Base-by-base conservation (phyloP, 1,284 basidiomycete species). In the Laetiporus sulphureus region DNA sequence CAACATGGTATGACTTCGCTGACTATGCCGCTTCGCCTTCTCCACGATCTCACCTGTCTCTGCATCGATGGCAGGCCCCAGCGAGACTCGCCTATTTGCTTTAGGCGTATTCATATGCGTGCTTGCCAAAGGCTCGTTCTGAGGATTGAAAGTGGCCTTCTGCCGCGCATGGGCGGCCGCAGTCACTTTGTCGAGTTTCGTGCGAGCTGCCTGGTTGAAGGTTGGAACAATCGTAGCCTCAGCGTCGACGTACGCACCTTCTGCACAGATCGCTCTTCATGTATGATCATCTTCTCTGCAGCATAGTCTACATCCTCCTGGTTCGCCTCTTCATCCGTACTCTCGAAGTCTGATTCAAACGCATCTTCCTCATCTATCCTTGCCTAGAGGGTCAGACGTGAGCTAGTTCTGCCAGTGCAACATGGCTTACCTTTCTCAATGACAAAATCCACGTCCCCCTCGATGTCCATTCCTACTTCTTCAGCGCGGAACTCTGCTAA, bases 261-360 rank as follows among this genome's bases (percentile, higher is more conserved):
- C 50, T 69, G 71, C 32, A 63, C 70, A 41, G 60, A 66, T 52
- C 63, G 72, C 37, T 87, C 83, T 52, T 86, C 83, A n/a, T 79
- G 73, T 22, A 65, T 58, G 3, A 75, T 64, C 27, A 65, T 64
- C 35, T 64, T 71, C 54, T 89, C 86, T 0, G 66, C 79, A 20
- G 45, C 43, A 2, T 66, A 68, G 18, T 75, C 74, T 6, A 63
- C 58, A 4, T 75, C 74, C 21, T 73, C 73, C 38, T 73, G 70
- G 0, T 55, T 64, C 23, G 69, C 75, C 49, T 87, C 86, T 44
- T 85, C 82, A 41, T 88, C 87, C 1, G 85, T 90, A 47, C 83
- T 87, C 46, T 78, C 80, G 53, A 91, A 91, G 57, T 91, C 88
- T 12, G 81, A 85, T 47, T 74, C 85, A 48, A 87, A 87, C 7